These are phyloP conservation scores for Marasmius fiardii DNA, from an alignment of 1,284 basidiomycete species.

Conservation along the genomic window DNA sequence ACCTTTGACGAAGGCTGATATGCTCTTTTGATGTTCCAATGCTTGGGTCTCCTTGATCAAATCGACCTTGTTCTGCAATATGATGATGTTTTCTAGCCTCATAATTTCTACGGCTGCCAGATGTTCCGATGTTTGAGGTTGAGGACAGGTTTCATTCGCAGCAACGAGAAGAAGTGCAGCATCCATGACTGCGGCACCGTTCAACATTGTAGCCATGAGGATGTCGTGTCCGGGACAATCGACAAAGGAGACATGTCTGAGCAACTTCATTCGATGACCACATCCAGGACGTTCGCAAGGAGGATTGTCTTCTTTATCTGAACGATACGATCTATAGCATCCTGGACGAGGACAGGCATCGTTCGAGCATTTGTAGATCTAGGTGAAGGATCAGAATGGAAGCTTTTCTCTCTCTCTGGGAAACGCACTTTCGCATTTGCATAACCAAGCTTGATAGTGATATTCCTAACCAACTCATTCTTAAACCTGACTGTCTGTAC, in stretches of 20 bases:
- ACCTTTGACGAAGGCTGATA: slow-evolving; percentile 92
- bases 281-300: slow-evolving; percentile 94
- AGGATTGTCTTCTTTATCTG: slow-evolving; percentile 91
- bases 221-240: slow-evolving; percentile 95
- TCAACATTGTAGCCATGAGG: slow-evolving; percentile 99
- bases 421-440: slow-evolving; percentile 95
- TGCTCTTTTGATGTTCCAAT: slow-evolving; percentile 91
- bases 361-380: slow-evolving; percentile 99
- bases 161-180: slow-evolving; percentile 94
- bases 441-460: slow-evolving; percentile 98
- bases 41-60: slow-evolving; percentile 91
- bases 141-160: slow-evolving; percentile 97
- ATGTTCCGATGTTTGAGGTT: slow-evolving; percentile 98
- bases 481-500: slow-evolving; percentile 99
- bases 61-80: slow-evolving; percentile 97
- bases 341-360: slow-evolving; percentile 90
- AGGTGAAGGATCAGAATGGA: slow-evolving; percentile 5
- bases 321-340: slow-evolving; percentile 92
- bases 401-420: background rate
- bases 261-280: slow-evolving; percentile 84
- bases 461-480: slow-evolving; percentile 97
- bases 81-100: slow-evolving; percentile 98
- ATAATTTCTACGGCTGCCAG: slow-evolving; percentile 99
- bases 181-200: slow-evolving; percentile 99
- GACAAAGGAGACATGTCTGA: slow-evolving; percentile 96